phyloP scores from a whole-genome alignment of 257 asterid species.

The Solanum paucissectum region DNA sequence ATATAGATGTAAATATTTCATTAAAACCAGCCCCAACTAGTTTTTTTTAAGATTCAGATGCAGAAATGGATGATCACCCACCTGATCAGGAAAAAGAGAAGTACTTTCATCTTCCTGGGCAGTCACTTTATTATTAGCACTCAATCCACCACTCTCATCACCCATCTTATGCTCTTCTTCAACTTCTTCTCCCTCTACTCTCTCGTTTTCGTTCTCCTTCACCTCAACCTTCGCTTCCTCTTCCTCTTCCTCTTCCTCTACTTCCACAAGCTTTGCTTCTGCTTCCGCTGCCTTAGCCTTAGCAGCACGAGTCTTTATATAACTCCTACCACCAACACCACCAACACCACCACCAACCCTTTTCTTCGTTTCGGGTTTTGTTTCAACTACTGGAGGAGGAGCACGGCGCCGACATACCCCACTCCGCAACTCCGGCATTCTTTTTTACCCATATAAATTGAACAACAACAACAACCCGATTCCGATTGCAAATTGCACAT shows the following conservation, averaged over 20 bases:
- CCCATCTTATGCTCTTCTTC: constrained; percentile 16
- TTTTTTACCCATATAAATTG: constrained; percentile 7
- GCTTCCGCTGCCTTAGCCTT: constrained; percentile 16
- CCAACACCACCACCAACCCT: not conserved
- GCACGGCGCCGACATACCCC: constrained; percentile 1
- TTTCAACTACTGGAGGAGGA: not conserved
- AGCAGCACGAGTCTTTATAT: constrained; percentile 23
- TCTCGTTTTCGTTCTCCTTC: not conserved
- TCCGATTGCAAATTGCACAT: not conserved
- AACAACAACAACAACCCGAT: not conserved
- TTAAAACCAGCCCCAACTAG: not conserved
- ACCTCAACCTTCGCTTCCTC: not conserved
- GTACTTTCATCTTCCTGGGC: constrained; percentile 19
- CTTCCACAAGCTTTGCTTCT: not conserved
- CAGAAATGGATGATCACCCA: not conserved
- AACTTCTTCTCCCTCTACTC: not conserved
- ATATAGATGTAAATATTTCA: not conserved
- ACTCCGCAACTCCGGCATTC: constrained; percentile 19
- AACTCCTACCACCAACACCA: not conserved
- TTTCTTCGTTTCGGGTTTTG: not conserved
- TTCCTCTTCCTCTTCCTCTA: not conserved
- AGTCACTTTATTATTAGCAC: constrained; percentile 28
- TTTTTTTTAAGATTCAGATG: not conserved
- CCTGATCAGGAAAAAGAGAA: constrained; percentile 32
- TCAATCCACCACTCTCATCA: constrained; percentile 31